Conservation (phyloP, 768 basidiomycete genomes). For the Mycena epipterygia region DNA sequence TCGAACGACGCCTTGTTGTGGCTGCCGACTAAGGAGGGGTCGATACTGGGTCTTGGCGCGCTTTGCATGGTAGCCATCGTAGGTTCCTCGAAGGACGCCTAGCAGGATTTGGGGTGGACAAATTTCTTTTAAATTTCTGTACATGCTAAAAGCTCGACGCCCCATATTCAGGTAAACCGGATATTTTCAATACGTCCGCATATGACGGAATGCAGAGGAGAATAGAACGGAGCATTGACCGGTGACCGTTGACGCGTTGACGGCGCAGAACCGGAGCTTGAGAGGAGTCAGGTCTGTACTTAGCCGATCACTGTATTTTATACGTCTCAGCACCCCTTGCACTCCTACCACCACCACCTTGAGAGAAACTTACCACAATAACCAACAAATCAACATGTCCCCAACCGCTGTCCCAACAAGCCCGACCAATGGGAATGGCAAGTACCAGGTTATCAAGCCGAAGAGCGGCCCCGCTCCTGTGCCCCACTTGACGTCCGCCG, state of each 20-base stretch:
- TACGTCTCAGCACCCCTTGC: not conserved
- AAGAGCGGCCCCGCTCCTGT: conserved; percentile 14
- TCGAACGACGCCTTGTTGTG: too few relatives aligned
- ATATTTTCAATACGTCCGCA: not conserved
- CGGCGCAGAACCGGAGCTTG: too few relatives aligned
- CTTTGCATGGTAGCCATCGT: too few relatives aligned
- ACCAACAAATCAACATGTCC: conserved; percentile 15
- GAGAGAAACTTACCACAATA: not conserved
- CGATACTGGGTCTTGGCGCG: too few relatives aligned
- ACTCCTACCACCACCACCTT: conserved; percentile 11
- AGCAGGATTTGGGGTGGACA: not conserved
- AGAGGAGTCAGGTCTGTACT: conserved; percentile 1
- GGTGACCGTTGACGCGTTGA: too few relatives aligned
- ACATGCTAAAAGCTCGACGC: too few relatives aligned
- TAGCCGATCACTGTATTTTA: conserved; percentile 1
- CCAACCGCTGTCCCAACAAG: conserved; percentile 11
- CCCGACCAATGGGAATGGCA: conserved; percentile 35
- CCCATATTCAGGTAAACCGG: not conserved
- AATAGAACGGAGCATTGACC: not conserved
- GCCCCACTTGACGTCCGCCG: conserved; percentile 65
- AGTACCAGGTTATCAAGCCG: conserved; percentile 20
- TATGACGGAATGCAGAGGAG: not conserved
- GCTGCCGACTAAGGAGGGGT: too few relatives aligned
- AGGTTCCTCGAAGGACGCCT: too few relatives aligned
- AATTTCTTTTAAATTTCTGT: too few relatives aligned